These are phyloP conservation scores for Penicillium psychrosexuale DNA, from an alignment of 2,329 filamentous ascomycete genomes.

Conservation along the genomic window DNA sequence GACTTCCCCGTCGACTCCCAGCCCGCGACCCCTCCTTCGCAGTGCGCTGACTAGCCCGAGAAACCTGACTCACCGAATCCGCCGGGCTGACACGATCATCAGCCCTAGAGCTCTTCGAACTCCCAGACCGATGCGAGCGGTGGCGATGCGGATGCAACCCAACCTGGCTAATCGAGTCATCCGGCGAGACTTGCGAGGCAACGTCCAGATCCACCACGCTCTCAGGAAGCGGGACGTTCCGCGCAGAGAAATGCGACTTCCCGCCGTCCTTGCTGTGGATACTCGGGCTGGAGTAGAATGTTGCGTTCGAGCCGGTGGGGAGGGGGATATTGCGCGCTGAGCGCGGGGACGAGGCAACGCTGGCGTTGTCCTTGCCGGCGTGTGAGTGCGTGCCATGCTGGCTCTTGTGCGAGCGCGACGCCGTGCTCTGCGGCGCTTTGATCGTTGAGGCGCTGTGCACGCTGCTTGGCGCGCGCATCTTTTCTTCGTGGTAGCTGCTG, in stretches of 20 bases:
- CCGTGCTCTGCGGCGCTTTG: constrained; percentile 29
- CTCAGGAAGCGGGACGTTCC: constrained; percentile 32
- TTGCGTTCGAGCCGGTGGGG: constrained; percentile 31
- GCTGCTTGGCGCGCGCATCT: constrained; percentile 29
- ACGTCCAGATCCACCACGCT: constrained; percentile 35
- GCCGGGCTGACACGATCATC: constrained; percentile 32
- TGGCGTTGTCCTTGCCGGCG: constrained; percentile 15
- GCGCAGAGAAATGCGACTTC: constrained; percentile 20
- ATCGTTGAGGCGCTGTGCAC: constrained; percentile 38
- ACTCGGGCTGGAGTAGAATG: constrained; percentile 14
- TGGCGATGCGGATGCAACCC: constrained; percentile 28
- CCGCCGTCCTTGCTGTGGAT: constrained; percentile 3
- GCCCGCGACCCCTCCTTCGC: constrained; percentile 31
- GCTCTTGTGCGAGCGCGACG: constrained; percentile 14
- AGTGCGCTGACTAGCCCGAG: constrained; percentile 32
- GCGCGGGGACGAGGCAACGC: constrained; percentile 32
- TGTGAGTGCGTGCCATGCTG: constrained; percentile 22
- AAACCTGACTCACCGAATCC: constrained; percentile 43
- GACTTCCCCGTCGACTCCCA: constrained; percentile 30
- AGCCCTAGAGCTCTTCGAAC: constrained; percentile 27
- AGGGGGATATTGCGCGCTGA: constrained; percentile 38
- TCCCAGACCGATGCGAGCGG: constrained; percentile 29
- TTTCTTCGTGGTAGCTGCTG: constrained; percentile 41
- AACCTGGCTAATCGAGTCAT: constrained; percentile 76
- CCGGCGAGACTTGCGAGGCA: constrained; percentile 64